phyloP scores from a whole-genome alignment of 805 yeast species.

The Groenewaldozyma salmanticensis region DNA sequence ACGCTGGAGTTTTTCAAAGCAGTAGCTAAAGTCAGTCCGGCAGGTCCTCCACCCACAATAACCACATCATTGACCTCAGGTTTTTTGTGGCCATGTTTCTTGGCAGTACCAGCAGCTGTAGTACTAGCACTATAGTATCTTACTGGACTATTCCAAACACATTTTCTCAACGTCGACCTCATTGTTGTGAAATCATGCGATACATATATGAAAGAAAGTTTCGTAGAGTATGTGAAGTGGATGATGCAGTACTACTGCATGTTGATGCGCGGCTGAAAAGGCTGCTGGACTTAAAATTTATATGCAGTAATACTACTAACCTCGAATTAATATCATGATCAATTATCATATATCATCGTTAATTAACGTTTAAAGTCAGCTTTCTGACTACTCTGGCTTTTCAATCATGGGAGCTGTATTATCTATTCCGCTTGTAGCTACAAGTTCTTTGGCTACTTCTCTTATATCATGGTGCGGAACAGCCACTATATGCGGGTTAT shows the following conservation, averaged over 20 bases:
- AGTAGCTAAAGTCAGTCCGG: conserved; percentile 79
- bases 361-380: too few relatives aligned
- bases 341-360: too few relatives aligned
- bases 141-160: not conserved
- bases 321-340: too few relatives aligned
- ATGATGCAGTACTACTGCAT: too few relatives aligned
- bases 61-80: conserved; percentile 45
- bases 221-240: too few relatives aligned
- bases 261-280: too few relatives aligned
- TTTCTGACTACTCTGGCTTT: too few relatives aligned
- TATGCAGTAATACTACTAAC: too few relatives aligned
- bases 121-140: not conserved
- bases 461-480: conserved; percentile 75
- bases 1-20: conserved; percentile 60
- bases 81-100: not conserved
- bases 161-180: too few relatives aligned
- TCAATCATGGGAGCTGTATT: conserved; percentile 36
- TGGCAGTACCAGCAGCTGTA: not conserved
- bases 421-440: conserved; percentile 42
- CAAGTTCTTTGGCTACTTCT: conserved; percentile 50
- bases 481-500: conserved; percentile 60
- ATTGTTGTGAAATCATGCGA: not conserved
- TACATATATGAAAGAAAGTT: too few relatives aligned
- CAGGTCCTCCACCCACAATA: conserved; percentile 96
- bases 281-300: too few relatives aligned